A percentile compares a stretch with the other conserved stretches of the same genome.
Evolutionary conservation across 2,329 filamentous ascomycete species (phyloP).

Genomic region (Elsinoe batatas): DNA sequence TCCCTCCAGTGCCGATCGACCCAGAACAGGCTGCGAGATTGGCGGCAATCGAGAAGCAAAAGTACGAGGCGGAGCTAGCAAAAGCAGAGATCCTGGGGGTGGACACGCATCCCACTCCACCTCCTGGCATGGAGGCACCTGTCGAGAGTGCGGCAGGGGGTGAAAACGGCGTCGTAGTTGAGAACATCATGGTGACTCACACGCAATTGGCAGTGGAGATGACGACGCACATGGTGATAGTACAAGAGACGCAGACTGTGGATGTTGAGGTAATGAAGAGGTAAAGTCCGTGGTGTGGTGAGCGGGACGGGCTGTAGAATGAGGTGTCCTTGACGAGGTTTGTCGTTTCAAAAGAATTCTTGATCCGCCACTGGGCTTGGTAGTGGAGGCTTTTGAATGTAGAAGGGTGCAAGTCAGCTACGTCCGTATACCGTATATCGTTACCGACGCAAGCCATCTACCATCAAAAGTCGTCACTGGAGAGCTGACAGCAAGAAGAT

Average conservation of each 20-base stretch:
- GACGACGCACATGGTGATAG: constrained; percentile 5
- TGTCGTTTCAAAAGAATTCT: background rate
- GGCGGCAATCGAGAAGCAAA: constrained; percentile 4
- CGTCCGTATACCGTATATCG: too few relatives aligned
- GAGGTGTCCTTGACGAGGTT: background rate
- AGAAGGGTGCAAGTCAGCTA: background rate
- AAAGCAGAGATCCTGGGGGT: constrained; percentile 5
- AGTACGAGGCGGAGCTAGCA: constrained; percentile 5
- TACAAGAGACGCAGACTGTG: constrained; percentile 5
- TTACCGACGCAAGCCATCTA: background rate
- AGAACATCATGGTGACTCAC: constrained; percentile 5
- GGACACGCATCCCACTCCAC: background rate
- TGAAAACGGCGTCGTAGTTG: background rate
- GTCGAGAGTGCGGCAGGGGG: background rate
- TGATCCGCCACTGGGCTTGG: background rate
- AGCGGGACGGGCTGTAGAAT: background rate
- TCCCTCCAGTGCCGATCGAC: background rate
- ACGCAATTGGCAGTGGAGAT: constrained; percentile 3
- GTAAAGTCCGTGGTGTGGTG: constrained; percentile 5
- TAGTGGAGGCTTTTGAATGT: background rate
- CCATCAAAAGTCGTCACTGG: background rate
- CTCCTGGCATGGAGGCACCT: background rate
- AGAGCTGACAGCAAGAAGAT: background rate
- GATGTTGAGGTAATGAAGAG: background rate
- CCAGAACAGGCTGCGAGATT: background rate